These are phyloP conservation scores for Zanthoxylum bungeanum DNA, from an alignment of 345 rosid species.

Conservation along the genomic window DNA sequence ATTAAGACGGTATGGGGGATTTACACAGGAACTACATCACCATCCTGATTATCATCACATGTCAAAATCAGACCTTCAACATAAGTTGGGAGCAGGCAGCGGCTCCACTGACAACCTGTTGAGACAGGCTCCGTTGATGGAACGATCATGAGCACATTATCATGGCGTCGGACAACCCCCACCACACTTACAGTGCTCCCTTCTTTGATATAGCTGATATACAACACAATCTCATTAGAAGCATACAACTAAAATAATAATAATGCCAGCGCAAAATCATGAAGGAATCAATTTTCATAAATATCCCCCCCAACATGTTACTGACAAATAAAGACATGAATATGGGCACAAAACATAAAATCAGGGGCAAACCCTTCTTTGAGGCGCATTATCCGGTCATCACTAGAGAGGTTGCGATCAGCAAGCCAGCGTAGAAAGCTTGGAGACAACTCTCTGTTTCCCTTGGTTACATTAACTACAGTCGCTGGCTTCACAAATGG, in stretches of 20 bases:
- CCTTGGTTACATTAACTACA: conserved; percentile 58
- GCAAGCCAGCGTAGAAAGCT: conserved; percentile 75
- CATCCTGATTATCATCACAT: conserved; percentile 65
- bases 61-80: conserved; percentile 78
- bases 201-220: conserved; percentile 77
- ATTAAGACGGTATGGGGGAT: conserved; percentile 11
- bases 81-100: conserved; percentile 68
- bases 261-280: not conserved
- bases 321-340: not conserved
- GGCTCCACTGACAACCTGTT: conserved; percentile 75
- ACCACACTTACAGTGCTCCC: conserved; percentile 94
- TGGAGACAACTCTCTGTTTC: conserved; percentile 67
- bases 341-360: not conserved
- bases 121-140: conserved; percentile 68
- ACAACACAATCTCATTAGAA: conserved; percentile 16
- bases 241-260: not conserved
- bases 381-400: conserved; percentile 70
- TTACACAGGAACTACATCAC: conserved; percentile 80
- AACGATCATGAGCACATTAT: conserved; percentile 77
- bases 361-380: conserved; percentile 74
- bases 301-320: not conserved
- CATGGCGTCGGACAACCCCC: conserved; percentile 88
- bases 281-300: not conserved
- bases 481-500: conserved; percentile 69
- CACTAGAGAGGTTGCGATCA: conserved; percentile 66